Evolutionary conservation across 306 rosid species (phyloP).

Genomic region (Lathyrus aphaca): DNA sequence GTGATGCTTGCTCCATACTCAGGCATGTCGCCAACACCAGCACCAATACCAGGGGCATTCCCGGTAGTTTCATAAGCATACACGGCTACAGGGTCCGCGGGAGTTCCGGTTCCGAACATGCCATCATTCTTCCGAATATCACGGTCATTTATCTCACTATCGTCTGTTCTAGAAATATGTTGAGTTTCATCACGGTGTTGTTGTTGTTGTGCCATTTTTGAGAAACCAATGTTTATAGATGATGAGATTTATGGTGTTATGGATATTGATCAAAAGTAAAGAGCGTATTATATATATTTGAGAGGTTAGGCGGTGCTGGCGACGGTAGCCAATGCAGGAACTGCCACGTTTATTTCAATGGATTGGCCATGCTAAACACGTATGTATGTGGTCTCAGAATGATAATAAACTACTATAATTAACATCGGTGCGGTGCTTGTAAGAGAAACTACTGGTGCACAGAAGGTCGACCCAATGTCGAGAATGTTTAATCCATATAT

Average conservation of each 20-base stretch:
- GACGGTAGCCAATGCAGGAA: neutral
- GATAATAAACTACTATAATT: no score
- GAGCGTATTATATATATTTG: neutral
- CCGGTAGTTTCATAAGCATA: slow-evolving; percentile 10
- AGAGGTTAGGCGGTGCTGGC: slow-evolving; percentile 31
- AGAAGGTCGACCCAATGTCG: no score
- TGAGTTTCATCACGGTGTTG: slow-evolving; percentile 9
- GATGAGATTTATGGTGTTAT: neutral
- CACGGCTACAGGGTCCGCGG: slow-evolving; percentile 1
- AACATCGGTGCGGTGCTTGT: neutral
- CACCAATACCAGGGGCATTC: neutral
- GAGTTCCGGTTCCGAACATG: neutral
- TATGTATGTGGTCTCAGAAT: neutral
- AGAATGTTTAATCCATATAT: no score
- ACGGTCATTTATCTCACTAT: neutral
- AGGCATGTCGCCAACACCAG: neutral
- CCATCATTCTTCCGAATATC: neutral
- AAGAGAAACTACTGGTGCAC: neutral
- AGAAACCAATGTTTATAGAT: neutral
- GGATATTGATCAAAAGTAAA: neutral
- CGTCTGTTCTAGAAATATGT: neutral
- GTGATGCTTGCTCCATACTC: neutral
- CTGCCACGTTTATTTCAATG: slow-evolving; percentile 17
- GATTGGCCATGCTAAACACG: neutral
- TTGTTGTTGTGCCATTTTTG: slow-evolving; percentile 34